These are phyloP conservation scores for Pisolithus albus DNA, from an alignment of 768 basidiomycete genomes.

Conservation along the genomic window DNA sequence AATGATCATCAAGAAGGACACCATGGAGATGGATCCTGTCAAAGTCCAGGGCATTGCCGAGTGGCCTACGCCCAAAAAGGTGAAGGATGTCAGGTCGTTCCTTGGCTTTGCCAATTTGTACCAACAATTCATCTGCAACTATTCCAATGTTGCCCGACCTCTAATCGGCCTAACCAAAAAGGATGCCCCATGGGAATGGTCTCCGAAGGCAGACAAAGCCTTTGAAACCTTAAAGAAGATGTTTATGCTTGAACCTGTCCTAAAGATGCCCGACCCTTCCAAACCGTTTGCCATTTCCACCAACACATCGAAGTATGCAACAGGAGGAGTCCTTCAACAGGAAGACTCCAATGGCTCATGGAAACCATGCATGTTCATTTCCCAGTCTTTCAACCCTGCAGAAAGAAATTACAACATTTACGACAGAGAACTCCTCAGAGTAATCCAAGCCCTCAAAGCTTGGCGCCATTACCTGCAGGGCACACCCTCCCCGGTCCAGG, in stretches of 20 bases:
- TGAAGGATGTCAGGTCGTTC: background rate
- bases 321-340: background rate
- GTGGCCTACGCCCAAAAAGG: background rate
- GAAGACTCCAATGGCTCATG: too few species aligned
- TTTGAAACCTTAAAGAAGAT: background rate
- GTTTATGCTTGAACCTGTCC: background rate
- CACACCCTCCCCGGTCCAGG: too few species aligned
- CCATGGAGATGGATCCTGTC: background rate
- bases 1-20: background rate
- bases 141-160: background rate
- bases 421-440: background rate
- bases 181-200: background rate
- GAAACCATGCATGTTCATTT: background rate
- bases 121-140: background rate
- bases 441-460: background rate
- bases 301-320: background rate
- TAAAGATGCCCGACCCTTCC: background rate
- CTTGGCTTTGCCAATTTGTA: background rate
- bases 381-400: background rate
- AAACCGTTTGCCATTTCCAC: background rate
- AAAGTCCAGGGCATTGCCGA: background rate
- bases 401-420: background rate
- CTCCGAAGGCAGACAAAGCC: background rate
- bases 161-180: background rate
- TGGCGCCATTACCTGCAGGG: background rate